Evolutionary conservation across 1,284 basidiomycete genomes (phyloP), one percentile per base, ranked within the genome.

Genomic region (Caloboletus firmus): DNA sequence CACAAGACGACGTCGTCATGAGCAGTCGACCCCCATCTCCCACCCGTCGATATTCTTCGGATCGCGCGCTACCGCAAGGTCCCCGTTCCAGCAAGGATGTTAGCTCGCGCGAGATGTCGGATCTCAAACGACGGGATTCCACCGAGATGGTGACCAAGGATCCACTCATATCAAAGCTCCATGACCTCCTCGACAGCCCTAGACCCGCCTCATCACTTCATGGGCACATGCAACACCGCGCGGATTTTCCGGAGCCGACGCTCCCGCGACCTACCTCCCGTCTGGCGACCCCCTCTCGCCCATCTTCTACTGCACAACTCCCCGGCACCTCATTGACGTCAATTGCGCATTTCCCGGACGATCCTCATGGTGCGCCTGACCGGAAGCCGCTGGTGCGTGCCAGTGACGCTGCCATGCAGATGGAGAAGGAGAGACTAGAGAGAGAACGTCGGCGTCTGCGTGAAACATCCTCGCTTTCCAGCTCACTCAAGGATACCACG

Each of bases 391-490:
- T 72, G 10, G 67, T 72, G 30, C 68, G 69, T 17, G 70, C 67
- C n/a, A 72, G 67, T 28, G 68, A 71, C 17, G 69, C 46, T 35
- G 67, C 67, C 7, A 67, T 71, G 70, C 70, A 69, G n/a, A 42
- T 70, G 32, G 67, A 72, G 45, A 69, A 55, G 52, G 67, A 72
- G 51, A 55, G 56, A 18, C 52, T 60, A 5, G 66, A 70, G 48
- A 58, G 62, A 28, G 69, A 70, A 46, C 68, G 66, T 10, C 68
- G 64, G 26, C 66, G 65, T 34, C 34, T 55, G 11, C 58, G 58
- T 4, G 64, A 67, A 20, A 41, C 41, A 1, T 22, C 59, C 12
- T 26, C 50, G 36, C n/a, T 57, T 2, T 41, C 67, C 26, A 58
- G 40, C 35, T 69, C 68, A 35, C 62, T 69, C 59, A 70, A 59